Base-by-base conservation (phyloP, 148 eudicot genomes). In the Nepenthes gracilis region DNA sequence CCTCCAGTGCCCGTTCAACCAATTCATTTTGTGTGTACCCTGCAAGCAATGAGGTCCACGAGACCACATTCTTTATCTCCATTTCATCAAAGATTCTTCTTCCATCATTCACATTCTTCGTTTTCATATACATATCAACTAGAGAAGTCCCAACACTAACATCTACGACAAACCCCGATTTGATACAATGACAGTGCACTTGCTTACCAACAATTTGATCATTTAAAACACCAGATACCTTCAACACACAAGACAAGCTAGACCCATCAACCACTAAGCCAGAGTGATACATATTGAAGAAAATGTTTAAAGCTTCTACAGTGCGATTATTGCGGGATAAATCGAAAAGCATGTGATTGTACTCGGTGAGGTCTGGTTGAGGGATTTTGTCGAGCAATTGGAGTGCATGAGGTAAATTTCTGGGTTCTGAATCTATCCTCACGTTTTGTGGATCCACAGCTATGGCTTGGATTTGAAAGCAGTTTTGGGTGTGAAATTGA, bases 91-190 rank as follows among this genome's bases (percentile, higher is more conserved):
- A 92, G 36, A 78, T 70, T 43, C 62, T 59, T 67, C 59, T 57
- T 38, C 86, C 96, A 36, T 74, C 81, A 60, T 36, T 61, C 60
- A 85, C 65, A 72, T 73, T 76, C 59, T 61, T 75, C 1, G 74
- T 78, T 75, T 92, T 92, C 81, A 86, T 80, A 69, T 92, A 81
- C 96, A 88, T 84, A 65, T 85, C 88, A 51, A 82, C 85, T 50
- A 92, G 77, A 61, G 96, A 85, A 67, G 96, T 83, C 15, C 98
- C 91, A 38, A 88, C 96, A 72, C 88, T 85, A 47, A 92, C 85
- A 85, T 88, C 83, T 43, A 67, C 77, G 5, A 70, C 52, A 54
- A 83, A 82, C 59, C 91, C 96, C 13, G 74, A 77, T 68, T 84
- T 88, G 57, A 80, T 12, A 68, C 82, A 74, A 60, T 70, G 80